Evolutionary conservation across 2,329 filamentous ascomycete genomes (phyloP).

Genomic region (Chaetomium olivaceum): DNA sequence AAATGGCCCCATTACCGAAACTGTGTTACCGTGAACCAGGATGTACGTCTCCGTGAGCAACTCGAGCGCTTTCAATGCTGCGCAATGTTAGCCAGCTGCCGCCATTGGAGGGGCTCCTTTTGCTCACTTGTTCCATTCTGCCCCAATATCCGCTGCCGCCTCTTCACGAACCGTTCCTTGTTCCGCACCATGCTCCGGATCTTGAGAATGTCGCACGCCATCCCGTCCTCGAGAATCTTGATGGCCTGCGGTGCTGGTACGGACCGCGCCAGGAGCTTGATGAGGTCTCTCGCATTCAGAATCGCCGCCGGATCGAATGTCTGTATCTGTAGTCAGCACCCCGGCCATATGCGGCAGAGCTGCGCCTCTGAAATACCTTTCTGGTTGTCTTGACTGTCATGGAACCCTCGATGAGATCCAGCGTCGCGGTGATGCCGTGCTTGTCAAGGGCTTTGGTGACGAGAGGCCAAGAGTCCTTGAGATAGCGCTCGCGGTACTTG

Average conservation of each 20-base stretch:
- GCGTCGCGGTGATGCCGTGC: slow-evolving; percentile 81
- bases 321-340: slow-evolving; percentile 35
- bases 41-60: slow-evolving; percentile 90
- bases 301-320: slow-evolving; percentile 92
- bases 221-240: slow-evolving; percentile 89
- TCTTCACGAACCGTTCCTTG: slow-evolving; percentile 94
- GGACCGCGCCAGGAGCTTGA: slow-evolving; percentile 86
- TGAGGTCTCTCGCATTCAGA: slow-evolving; percentile 88
- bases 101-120: background rate
- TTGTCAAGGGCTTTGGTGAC: slow-evolving; percentile 87
- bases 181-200: slow-evolving; percentile 86
- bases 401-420: slow-evolving; percentile 91
- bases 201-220: slow-evolving; percentile 95
- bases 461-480: slow-evolving; percentile 90
- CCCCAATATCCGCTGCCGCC: slow-evolving; percentile 87
- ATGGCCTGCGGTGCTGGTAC: slow-evolving; percentile 92
- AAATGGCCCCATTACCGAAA: slow-evolving; percentile 86
- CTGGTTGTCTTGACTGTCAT: slow-evolving; percentile 97
- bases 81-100: slow-evolving; percentile 11
- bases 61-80: slow-evolving; percentile 79
- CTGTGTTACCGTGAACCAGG: slow-evolving; percentile 94
- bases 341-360: slow-evolving; percentile 36
- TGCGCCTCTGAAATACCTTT: slow-evolving; percentile 54
- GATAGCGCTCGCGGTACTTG: slow-evolving; percentile 92
- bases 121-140: slow-evolving; percentile 75